These are phyloP conservation scores for Kuraishia molischiana DNA, from an alignment of 805 yeast genomes.

Conservation along the genomic window DNA sequence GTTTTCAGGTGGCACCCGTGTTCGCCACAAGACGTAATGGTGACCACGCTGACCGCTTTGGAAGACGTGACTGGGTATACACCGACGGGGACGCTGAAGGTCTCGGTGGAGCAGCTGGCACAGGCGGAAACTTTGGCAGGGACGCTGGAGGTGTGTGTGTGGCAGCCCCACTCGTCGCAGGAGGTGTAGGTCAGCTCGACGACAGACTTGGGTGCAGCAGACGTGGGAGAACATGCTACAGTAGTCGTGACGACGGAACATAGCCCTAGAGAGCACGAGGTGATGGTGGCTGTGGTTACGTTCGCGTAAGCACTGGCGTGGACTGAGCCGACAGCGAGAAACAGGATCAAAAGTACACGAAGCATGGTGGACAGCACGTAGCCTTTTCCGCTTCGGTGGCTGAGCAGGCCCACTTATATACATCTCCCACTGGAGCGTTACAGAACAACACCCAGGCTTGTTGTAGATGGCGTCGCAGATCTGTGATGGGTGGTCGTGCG, in stretches of 20 bases:
- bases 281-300: conserved; percentile 10
- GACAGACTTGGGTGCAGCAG: conserved; percentile 10
- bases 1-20: background rate
- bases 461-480: too few relatives aligned
- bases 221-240: conserved; percentile 3
- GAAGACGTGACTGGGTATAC: background rate
- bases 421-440: too few relatives aligned
- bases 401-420: too few relatives aligned
- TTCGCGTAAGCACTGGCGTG: background rate
- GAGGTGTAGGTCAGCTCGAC: background rate
- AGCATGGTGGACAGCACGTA: too few relatives aligned
- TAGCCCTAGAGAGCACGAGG: conserved; percentile 15
- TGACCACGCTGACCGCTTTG: background rate
- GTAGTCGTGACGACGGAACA: conserved; percentile 4
- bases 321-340: too few relatives aligned
- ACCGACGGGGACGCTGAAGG: background rate
- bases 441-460: too few relatives aligned
- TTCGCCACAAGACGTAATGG: background rate
- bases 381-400: too few relatives aligned
- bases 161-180: background rate
- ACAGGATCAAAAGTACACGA: too few relatives aligned
- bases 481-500: too few relatives aligned
- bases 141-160: conserved; percentile 8
- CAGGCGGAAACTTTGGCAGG: conserved; percentile 20
- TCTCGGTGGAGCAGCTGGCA: conserved; percentile 10